Percentiles rank a stretch among this genome's conserved stretches.
These are phyloP conservation scores for Sclerotinia subarctica DNA, from an alignment of 2,329 filamentous ascomycete genomes.

Conservation along the genomic window DNA sequence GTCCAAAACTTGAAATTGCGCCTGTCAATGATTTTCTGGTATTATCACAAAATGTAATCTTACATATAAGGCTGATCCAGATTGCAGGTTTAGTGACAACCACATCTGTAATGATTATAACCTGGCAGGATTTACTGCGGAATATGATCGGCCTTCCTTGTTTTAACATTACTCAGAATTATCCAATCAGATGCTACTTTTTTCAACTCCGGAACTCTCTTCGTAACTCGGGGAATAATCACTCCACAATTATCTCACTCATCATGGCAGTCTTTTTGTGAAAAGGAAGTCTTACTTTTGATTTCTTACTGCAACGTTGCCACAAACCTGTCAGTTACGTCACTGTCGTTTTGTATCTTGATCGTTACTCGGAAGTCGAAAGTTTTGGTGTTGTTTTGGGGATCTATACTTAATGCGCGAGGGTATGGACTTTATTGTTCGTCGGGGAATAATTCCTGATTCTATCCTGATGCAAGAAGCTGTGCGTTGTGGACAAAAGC, in stretches of 20 bases:
- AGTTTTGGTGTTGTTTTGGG: no score
- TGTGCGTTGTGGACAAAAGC: neutral
- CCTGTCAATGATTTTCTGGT: neutral
- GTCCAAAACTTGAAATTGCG: no score
- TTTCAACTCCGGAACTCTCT: neutral
- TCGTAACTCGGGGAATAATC: neutral
- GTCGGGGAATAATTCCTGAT: neutral
- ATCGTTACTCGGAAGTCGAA: no score
- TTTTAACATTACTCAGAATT: neutral
- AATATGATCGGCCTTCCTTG: neutral
- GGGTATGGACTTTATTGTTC: neutral
- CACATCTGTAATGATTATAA: neutral
- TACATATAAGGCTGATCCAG: slow-evolving; percentile 12
- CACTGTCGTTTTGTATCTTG: no score
- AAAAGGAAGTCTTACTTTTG: neutral
- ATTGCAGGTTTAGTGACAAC: neutral
- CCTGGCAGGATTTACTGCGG: neutral
- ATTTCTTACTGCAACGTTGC: neutral
- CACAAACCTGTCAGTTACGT: neutral
- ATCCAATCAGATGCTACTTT: neutral
- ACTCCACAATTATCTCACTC: neutral
- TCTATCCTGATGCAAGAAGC: neutral
- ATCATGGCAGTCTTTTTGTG: neutral
- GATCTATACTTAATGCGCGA: no score
- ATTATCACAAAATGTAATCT: neutral